Evolutionary conservation across 2,329 filamentous ascomycete genomes (phyloP), one percentile per base, ranked within the genome.

Genomic region (Aspergillus neoniger): DNA sequence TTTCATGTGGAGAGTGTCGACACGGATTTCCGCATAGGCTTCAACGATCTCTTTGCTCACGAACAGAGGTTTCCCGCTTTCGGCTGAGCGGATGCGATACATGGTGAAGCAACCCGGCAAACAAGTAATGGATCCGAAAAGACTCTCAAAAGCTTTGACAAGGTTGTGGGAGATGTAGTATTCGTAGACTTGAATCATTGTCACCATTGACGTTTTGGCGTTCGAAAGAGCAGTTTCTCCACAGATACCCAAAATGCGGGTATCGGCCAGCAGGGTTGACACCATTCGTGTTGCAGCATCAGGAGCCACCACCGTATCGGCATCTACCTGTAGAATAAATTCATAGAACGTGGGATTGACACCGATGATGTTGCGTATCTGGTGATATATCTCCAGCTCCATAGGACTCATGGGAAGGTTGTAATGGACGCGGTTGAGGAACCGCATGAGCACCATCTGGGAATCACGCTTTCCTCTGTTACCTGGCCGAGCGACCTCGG

Each of bases 151-250:
- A 12, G 94, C 95, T 81, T 99, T 98, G 69, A 91, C 89, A 68
- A 99, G 80, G 76, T 98, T 96, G 83, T 99, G 94, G 55, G 94
- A 98, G 72, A 99, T 99, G 82, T 93, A 99, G 84, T 99, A 99
- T 79, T 99, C 94, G 83, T 98, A 99, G 36, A 99, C 94, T 79
- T 99, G 95, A 75, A 99, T 99, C 94, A 98, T 98, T 55, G 95
- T 99, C 67, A 96, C 87, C 72, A 96, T 92, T 1, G 94, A 97
- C 6, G 90, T 85, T 77, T 97, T 97, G 62, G 92, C 91, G 74
- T 99, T 99, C 64, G 89, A 93, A 51, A 99, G 83, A 15, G 90
- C 90, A 0, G 95, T 99, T 79, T 99, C 95, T 79, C 95, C 95
- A 72, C 95, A 99, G 52, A 95, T 87, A 58, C 90, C 95, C 71